A percentile compares a stretch with the other conserved stretches of the same genome.
These are phyloP conservation scores for Paracoccidioides lutzii DNA, from an alignment of 2,329 filamentous ascomycete species.

Conservation along the genomic window DNA sequence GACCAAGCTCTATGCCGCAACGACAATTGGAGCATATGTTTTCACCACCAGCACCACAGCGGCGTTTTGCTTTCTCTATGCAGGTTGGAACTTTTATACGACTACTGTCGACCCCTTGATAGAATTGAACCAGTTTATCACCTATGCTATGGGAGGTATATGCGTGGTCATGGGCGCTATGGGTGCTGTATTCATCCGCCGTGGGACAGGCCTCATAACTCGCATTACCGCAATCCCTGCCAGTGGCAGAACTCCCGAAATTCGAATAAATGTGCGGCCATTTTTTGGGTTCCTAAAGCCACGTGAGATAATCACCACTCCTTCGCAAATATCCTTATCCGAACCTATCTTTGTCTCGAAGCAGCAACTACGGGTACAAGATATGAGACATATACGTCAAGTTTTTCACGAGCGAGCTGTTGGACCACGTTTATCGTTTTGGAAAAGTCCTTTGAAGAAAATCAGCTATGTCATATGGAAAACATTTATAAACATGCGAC, in stretches of 20 bases:
- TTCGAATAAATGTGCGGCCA: slow-evolving; percentile 26
- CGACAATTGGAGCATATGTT: slow-evolving; percentile 51
- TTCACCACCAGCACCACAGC: slow-evolving; percentile 46
- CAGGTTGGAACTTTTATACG: slow-evolving; percentile 39
- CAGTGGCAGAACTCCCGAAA: slow-evolving; percentile 17
- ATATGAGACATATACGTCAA: slow-evolving; percentile 12
- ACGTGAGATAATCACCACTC: slow-evolving; percentile 15
- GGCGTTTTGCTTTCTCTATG: slow-evolving; percentile 41
- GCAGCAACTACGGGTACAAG: slow-evolving; percentile 3
- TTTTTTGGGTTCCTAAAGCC: slow-evolving; percentile 28
- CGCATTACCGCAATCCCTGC: slow-evolving; percentile 41
- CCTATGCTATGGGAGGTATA: slow-evolving; percentile 44
- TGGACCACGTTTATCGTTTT: slow-evolving; percentile 17
- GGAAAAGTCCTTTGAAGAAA: slow-evolving; percentile 22
- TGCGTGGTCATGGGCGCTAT: slow-evolving; percentile 48
- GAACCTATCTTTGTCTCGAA: slow-evolving; percentile 21
- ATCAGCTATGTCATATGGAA: slow-evolving; percentile 21
- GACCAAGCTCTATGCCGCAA: slow-evolving; percentile 51
- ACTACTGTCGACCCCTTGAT: slow-evolving; percentile 39
- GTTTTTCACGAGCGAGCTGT: slow-evolving; percentile 7
- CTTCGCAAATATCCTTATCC: slow-evolving; percentile 24
- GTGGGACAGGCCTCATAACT: slow-evolving; percentile 46
- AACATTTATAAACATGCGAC: slow-evolving; percentile 24
- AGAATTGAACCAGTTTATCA: slow-evolving; percentile 44
- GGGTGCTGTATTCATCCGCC: slow-evolving; percentile 47